phyloP scores from a whole-genome alignment of 208 protist species.

The Acanthamoeba royreba region DNA sequence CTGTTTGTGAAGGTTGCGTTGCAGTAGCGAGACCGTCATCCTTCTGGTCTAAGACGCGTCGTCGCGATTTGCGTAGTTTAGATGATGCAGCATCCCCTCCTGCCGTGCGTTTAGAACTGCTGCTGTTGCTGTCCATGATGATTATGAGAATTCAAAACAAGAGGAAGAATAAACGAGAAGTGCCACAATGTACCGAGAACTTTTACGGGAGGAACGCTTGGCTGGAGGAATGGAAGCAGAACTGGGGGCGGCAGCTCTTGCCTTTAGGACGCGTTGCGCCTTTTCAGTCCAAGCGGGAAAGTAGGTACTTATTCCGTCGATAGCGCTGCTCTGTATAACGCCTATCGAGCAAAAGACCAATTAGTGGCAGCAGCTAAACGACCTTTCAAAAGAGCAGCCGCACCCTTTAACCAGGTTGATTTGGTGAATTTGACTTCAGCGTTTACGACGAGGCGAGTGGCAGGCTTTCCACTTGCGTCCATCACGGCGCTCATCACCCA shows the following conservation, averaged over 20 bases:
- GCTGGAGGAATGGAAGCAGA: neutral
- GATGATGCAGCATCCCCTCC: neutral
- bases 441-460: neutral
- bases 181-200: neutral
- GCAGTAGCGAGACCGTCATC: neutral
- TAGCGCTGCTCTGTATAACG: neutral
- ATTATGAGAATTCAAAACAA: no score
- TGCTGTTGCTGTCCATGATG: no score
- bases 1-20: no score
- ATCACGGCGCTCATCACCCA: neutral
- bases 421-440: conserved; percentile 26
- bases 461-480: neutral
- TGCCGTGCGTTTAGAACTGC: neutral
- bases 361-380: neutral
- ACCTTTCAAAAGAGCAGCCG: neutral
- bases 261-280: neutral
- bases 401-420: neutral
- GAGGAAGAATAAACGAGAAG: no score
- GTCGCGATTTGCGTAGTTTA: neutral
- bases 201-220: neutral
- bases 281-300: neutral
- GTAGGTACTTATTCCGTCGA: neutral
- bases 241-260: neutral
- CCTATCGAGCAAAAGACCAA: neutral
- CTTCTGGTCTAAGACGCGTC: neutral